phyloP scores from a whole-genome alignment of 2,329 filamentous ascomycete species.

The Didymella exigua region DNA sequence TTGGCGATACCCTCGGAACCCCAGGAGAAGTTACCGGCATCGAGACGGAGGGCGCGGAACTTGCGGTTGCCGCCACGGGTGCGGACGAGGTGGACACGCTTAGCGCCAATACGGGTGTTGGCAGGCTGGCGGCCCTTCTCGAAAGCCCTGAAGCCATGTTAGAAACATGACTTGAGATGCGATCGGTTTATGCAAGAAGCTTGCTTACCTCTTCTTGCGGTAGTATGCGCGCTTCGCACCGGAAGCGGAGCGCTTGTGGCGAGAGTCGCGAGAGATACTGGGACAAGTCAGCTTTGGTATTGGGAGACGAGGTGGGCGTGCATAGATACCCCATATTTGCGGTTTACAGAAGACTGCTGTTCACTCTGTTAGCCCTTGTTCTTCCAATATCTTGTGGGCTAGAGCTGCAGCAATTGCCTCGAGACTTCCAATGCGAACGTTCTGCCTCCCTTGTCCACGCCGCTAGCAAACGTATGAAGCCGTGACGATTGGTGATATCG shows the following conservation, averaged over 20 bases:
- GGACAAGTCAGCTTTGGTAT: conserved; percentile 43
- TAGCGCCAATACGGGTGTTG: conserved; percentile 98
- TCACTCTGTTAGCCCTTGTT: conserved; percentile 37
- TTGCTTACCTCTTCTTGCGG: conserved; percentile 61
- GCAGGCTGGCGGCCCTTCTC: conserved; percentile 99
- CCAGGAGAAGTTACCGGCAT: conserved; percentile 99
- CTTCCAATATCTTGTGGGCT: conserved; percentile 7
- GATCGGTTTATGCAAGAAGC: conserved; percentile 58
- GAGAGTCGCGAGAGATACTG: conserved; percentile 99
- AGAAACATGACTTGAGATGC: conserved; percentile 68
- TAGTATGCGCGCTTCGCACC: conserved; percentile 81
- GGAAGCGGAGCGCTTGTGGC: conserved; percentile 99
- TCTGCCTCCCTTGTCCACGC: conserved; percentile 8
- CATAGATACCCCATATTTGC: conserved; percentile 59
- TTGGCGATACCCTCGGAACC: conserved; percentile 96
- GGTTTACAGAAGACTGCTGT: conserved; percentile 52
- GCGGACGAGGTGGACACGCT: conserved; percentile 96
- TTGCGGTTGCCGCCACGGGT: conserved; percentile 99
- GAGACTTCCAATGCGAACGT: conserved; percentile 4
- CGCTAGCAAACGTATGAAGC: conserved; percentile 23
- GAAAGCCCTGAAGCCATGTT: conserved; percentile 89
- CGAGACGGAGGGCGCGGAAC: conserved; percentile 98
- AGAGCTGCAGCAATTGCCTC: conserved; percentile 23
- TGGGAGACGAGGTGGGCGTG: conserved; percentile 6
- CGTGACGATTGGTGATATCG: conserved; percentile 22